phyloP scores from a whole-genome alignment of 805 yeast species.

The Wickerhamiella azyma region DNA sequence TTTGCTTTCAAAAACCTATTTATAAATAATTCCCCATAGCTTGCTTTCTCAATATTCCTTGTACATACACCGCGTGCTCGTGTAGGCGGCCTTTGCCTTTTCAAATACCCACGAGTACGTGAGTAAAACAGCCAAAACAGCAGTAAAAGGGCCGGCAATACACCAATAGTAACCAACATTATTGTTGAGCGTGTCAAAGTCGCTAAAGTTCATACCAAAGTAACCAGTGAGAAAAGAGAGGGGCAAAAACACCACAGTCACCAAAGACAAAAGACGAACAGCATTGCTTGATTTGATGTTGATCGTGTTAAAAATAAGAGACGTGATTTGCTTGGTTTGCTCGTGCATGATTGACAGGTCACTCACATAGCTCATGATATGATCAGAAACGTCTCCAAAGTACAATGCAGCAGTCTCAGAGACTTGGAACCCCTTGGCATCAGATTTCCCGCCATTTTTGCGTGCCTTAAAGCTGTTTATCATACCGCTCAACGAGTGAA shows the following conservation, averaged over 20 bases:
- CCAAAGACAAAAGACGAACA: slow-evolving; percentile 39
- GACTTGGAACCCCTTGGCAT: slow-evolving; percentile 13
- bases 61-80: neutral
- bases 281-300: slow-evolving; percentile 42
- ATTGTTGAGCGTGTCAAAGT: slow-evolving; percentile 30
- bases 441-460: neutral
- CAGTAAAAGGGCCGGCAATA: slow-evolving; percentile 30
- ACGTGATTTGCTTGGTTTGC: slow-evolving; percentile 38
- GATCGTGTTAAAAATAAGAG: slow-evolving; percentile 43
- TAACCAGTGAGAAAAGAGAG: slow-evolving; percentile 48
- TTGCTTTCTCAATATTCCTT: neutral
- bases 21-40: neutral
- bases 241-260: slow-evolving; percentile 47
- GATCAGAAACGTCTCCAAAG: slow-evolving; percentile 44
- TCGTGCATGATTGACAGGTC: slow-evolving; percentile 42
- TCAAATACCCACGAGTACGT: slow-evolving; percentile 19
- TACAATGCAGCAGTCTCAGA: slow-evolving; percentile 36
- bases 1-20: neutral
- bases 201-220: slow-evolving; percentile 42
- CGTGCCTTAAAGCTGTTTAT: slow-evolving; percentile 30
- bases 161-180: slow-evolving; percentile 36
- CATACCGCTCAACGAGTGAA: slow-evolving; percentile 36
- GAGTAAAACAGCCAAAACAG: slow-evolving; percentile 20
- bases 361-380: slow-evolving; percentile 37
- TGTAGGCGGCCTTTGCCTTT: neutral